phyloP scores from a whole-genome alignment of 2,329 filamentous ascomycete species.

The Cercospora citrullina region DNA sequence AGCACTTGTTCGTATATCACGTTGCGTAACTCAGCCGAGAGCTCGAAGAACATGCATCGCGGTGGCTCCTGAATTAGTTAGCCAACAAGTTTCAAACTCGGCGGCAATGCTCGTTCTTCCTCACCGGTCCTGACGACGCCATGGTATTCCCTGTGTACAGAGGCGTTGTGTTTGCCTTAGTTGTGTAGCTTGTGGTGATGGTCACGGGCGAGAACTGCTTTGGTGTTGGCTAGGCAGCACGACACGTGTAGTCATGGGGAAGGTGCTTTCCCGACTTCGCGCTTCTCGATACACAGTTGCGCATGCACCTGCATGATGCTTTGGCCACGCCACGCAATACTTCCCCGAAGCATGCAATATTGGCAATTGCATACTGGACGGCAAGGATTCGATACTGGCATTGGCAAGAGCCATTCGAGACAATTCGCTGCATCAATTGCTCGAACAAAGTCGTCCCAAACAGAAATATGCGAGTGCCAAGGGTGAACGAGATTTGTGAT shows the following conservation, averaged over 20 bases:
- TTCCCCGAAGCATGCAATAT: too few species aligned
- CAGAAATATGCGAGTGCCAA: background rate
- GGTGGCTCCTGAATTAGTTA: background rate
- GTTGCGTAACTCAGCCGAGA: background rate
- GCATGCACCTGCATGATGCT: background rate
- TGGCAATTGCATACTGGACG: too few species aligned
- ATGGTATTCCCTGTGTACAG: background rate
- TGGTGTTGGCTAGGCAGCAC: background rate
- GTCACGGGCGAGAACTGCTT: background rate
- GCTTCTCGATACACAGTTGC: background rate
- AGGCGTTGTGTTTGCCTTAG: too few species aligned
- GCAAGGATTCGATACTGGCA: background rate
- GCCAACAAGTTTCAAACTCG: background rate
- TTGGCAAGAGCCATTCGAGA: background rate
- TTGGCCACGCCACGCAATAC: background rate
- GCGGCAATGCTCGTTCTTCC: background rate
- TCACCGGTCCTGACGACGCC: background rate
- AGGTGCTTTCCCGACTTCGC: background rate
- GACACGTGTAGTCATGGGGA: background rate
- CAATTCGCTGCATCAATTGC: background rate
- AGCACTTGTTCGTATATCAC: background rate
- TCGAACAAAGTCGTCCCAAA: background rate
- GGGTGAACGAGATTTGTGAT: too few species aligned
- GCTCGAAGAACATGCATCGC: background rate
- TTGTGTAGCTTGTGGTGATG: background rate